Conservation (phyloP, 345 rosid species). For the Euphorbia lathyris region DNA sequence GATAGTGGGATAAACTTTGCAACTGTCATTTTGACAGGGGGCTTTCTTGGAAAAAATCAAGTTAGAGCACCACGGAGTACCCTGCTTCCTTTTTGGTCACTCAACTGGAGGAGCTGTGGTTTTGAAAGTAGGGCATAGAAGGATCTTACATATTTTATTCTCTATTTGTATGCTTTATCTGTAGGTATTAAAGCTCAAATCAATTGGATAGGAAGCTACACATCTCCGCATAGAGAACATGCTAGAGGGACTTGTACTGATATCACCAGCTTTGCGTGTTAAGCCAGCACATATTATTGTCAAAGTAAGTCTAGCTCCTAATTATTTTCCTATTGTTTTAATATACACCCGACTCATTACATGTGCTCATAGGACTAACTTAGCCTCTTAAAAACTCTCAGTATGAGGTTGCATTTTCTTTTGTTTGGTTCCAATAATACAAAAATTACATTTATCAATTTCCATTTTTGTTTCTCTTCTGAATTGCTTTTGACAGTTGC, state of each 20-base stretch:
- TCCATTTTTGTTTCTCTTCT: too few relatives aligned
- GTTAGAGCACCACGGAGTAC: slow-evolving; percentile 72
- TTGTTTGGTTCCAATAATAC: too few relatives aligned
- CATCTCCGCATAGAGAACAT: slow-evolving; percentile 48
- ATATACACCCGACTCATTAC: too few relatives aligned
- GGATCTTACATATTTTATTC: neutral
- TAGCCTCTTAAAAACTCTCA: too few relatives aligned
- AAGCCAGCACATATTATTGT: slow-evolving; percentile 93
- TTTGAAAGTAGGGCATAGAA: slow-evolving; percentile 72
- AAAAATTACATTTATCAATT: too few relatives aligned
- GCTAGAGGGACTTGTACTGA: slow-evolving; percentile 79
- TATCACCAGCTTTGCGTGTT: slow-evolving; percentile 93
- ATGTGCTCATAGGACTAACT: too few relatives aligned
- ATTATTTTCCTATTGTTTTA: too few relatives aligned
- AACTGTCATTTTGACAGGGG: slow-evolving; percentile 38
- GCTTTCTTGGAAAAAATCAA: slow-evolving; percentile 80
- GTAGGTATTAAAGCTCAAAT: neutral
- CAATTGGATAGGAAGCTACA: slow-evolving; percentile 77
- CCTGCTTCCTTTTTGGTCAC: slow-evolving; percentile 99
- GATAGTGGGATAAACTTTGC: neutral
- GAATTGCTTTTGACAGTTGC: too few relatives aligned
- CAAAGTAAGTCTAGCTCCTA: too few relatives aligned
- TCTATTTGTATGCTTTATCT: neutral
- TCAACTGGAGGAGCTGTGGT: too few relatives aligned
- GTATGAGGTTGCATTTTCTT: too few relatives aligned